phyloP scores from a whole-genome alignment of 2,329 filamentous ascomycete species.

The Curvularia hawaiiensis region DNA sequence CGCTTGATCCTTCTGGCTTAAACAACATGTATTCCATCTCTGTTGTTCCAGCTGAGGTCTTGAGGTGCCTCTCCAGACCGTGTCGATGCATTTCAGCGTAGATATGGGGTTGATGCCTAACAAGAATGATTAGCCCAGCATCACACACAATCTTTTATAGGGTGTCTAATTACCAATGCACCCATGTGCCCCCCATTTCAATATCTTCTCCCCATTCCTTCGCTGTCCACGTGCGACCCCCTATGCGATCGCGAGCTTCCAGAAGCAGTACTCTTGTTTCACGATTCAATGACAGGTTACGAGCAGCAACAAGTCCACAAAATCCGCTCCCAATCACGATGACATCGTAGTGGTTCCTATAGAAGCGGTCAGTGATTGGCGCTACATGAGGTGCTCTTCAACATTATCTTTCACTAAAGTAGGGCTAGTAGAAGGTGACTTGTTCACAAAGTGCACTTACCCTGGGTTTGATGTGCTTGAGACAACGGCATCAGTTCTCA shows the following conservation, averaged over 20 bases:
- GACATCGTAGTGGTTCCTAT: neutral
- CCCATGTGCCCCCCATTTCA: conserved; percentile 1
- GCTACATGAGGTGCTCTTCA: neutral
- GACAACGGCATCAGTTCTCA: neutral
- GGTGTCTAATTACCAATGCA: neutral
- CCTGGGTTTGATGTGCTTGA: neutral
- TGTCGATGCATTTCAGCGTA: conserved; percentile 1
- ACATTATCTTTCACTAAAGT: neutral
- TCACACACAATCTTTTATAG: neutral
- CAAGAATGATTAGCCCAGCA: neutral
- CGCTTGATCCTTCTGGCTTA: conserved; percentile 2
- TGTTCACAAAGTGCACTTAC: neutral
- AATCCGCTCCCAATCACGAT: neutral
- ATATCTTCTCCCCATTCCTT: neutral
- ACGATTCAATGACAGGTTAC: conserved; percentile 1
- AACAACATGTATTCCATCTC: neutral
- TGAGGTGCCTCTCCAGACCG: neutral
- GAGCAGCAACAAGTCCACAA: conserved; percentile 1
- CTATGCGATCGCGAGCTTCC: conserved; percentile 1
- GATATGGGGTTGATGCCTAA: neutral
- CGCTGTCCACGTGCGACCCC: neutral
- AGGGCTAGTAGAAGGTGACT: neutral
- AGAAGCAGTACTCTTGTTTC: neutral
- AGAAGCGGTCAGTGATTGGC: neutral
- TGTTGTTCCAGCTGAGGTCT: conserved; percentile 1